Percentiles rank a stretch among this genome's conserved stretches.
Evolutionary conservation across 148 eudicot species (phyloP).

Genomic region (Oxyria digyna): DNA sequence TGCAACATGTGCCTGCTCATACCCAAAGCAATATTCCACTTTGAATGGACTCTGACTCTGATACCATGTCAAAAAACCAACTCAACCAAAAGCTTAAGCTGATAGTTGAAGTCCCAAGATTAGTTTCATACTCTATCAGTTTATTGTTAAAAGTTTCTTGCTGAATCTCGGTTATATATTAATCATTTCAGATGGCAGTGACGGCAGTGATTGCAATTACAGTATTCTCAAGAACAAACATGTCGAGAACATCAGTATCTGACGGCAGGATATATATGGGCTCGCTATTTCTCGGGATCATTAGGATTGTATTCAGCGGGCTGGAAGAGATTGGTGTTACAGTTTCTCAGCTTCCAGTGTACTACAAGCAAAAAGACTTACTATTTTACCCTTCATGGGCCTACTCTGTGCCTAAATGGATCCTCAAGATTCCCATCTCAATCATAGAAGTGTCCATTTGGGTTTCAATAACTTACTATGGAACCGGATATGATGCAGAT

Average conservation of each 20-base stretch:
- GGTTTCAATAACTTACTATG: constrained; percentile 3
- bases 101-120: too few species aligned
- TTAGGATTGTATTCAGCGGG: constrained; percentile 3
- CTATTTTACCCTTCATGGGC: constrained; percentile 6
- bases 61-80: too few species aligned
- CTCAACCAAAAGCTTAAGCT: too few species aligned
- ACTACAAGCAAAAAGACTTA: constrained; percentile 7
- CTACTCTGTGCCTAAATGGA: constrained; percentile 2
- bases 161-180: neutral
- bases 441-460: constrained; percentile 7
- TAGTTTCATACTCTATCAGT: too few species aligned
- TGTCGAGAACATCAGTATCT: neutral
- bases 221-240: neutral
- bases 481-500: constrained; percentile 3
- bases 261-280: constrained; percentile 3
- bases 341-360: neutral
- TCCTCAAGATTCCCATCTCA: constrained; percentile 7
- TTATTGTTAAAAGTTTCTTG: neutral
- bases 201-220: neutral
- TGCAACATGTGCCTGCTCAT: too few species aligned
- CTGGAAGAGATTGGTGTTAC: neutral
- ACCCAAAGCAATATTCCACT: too few species aligned
- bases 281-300: neutral
- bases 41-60: too few species aligned
- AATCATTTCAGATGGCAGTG: neutral